Evolutionary conservation across 176 grass and related monocot genomes (phyloP), one percentile per base, ranked within the genome.

Genomic region (Zoysia pacifica): DNA sequence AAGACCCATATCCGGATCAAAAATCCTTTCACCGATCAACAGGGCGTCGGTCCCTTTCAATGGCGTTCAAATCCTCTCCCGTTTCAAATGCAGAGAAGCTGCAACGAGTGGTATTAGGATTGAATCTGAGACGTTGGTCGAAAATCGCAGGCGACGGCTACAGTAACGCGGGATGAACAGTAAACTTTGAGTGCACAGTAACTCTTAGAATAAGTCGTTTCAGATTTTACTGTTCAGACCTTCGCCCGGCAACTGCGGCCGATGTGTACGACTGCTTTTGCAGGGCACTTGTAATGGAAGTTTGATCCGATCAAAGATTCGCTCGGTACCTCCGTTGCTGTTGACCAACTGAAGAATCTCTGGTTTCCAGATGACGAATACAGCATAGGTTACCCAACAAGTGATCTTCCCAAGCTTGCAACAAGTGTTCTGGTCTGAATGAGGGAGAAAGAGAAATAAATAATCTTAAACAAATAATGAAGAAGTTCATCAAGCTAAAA

Each of bases 301-400:
- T 76, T 60, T 63, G 64, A 69, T 81, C 53, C 38, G 53, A 43
- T 76, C 78, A 67, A 70, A 76, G 84, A 81, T 76, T 76, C 46
- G 71, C n/a, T 19, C 78, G 10, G 49, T n/a, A 43, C 64, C 53
- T 51, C 49, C 69, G 62, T 45, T 81, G 51, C 41, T 68, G 52
- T 52, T 75, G 36, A 47, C 40, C 63, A 43, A 28, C 61, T 28
- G 35, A 56, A 53, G 39, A 28, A 28, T 48, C 74, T 58, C 6
- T 47, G 7, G 11, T 50, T 49, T 65, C 35, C 6, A 12, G 41
- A 37, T 53, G 45, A 48, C 13, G 5, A 16, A 11, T 5, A 11
- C 65, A 36, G 16, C 2, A 19, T 19, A 19, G 19, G 19, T 39
- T 46, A 20, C 66, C 15, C 6, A 28, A 0, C 28, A 48, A 20